Base-by-base conservation (phyloP, 108 stramenopile genomes). In the Fistulifera pelliculosa region DNA sequence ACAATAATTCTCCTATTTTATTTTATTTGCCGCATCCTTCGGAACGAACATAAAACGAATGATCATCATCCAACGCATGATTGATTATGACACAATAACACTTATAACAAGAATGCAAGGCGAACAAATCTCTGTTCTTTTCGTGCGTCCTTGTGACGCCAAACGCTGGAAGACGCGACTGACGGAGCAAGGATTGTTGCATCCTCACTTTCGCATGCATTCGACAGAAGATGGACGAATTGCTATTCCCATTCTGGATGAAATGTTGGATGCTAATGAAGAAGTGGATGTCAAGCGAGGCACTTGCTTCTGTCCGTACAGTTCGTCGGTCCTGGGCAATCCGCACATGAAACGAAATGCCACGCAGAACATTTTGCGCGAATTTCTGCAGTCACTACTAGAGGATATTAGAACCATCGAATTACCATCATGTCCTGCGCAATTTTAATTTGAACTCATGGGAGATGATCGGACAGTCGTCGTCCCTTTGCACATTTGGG, bases 391-490 rank as follows among this genome's bases (percentile, higher is more conserved):
- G 10, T 8, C 56, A 38, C 54, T 28, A 7, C 38, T 66, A 3
- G 49, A 63, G 2, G 16, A 13, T 7, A 41, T 2, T 42, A 38
- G 49, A 22, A 45, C 81, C 43, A 27, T 68, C 56, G 12, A 24
- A 42, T 77, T 27, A 48, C 66, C 64, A 61, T 54, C 41, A 40
- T 42, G 45, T 39, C 45, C 52, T 38, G 72, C 61, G n/a, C 49
- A 75, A 63, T 27, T 52, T 41, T 75, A 65, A 40, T 54, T 92
- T 18, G 85, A 92, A 58, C 27, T 79, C 10, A 61, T 86, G 49
- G 90, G 90, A 10, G 85, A 92, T 45, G 85, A 92, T 62, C 62
- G 77, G 25, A 84, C 80, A 15, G 51, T 92, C 0, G 83, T 92
- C 4, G 54, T 92, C 16, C 81, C 83, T 13, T 49, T 61, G 24